Conservation (phyloP, 148 eudicot species). For the Amaranthus palmeri region DNA sequence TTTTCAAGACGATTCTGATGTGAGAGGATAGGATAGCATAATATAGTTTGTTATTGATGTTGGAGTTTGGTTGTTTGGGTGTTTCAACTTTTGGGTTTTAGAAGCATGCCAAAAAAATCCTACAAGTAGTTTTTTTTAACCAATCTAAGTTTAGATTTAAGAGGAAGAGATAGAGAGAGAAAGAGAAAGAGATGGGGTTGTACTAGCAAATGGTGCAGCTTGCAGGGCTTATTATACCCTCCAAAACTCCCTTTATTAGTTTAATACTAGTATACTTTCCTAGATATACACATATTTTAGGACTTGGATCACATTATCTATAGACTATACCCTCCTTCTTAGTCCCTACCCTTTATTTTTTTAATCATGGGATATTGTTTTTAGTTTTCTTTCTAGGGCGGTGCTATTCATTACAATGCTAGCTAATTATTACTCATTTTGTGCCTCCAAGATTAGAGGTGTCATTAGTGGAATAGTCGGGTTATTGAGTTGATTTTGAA, state of each 20-base stretch:
- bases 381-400: conserved; percentile 18
- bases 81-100: conserved; percentile 20
- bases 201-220: conserved; percentile 33
- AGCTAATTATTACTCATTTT: background rate
- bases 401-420: conserved; percentile 1
- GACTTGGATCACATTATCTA: conserved; percentile 21
- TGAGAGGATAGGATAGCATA: too few species aligned
- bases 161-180: conserved; percentile 15
- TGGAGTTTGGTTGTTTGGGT: conserved; percentile 24
- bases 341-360: background rate
- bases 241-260: background rate
- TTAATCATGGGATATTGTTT: conserved; percentile 2
- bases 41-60: conserved; percentile 14
- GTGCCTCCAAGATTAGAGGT: too few species aligned
- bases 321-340: too few species aligned
- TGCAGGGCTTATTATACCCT: conserved; percentile 18
- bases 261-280: conserved; percentile 12
- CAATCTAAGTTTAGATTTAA: conserved; percentile 55
- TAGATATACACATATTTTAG: conserved; percentile 15
- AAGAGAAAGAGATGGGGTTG: conserved; percentile 19
- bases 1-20: background rate
- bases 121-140: conserved; percentile 24
- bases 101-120: conserved; percentile 60
- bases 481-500: too few species aligned
- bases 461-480: too few species aligned